Percentiles rank a stretch among this genome's conserved stretches.
Conservation (phyloP, 1,139 yeast genomes). For the Suhomyces guaymorum region DNA sequence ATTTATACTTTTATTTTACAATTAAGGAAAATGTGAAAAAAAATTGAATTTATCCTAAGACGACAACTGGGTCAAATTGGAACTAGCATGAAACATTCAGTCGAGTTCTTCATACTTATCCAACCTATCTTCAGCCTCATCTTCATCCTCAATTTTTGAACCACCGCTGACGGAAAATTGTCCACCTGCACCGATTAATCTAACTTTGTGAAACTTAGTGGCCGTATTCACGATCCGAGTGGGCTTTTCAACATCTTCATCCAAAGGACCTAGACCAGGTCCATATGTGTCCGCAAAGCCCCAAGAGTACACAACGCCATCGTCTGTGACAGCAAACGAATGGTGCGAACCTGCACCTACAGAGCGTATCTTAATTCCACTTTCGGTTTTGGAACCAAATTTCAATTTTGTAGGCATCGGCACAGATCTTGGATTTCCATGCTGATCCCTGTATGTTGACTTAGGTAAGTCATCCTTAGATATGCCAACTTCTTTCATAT, state of each 20-base stretch:
- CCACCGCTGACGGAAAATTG: constrained; percentile 93
- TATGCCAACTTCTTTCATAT: constrained; percentile 90
- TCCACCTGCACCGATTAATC: constrained; percentile 85
- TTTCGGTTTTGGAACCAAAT: constrained; percentile 28
- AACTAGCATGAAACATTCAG: not conserved
- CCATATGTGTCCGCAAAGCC: constrained; percentile 98
- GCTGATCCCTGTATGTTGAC: constrained; percentile 72
- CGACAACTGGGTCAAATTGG: no score
- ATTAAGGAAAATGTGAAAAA: no score
- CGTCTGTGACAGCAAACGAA: constrained; percentile 78
- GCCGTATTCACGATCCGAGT: constrained; percentile 92
- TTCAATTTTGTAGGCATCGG: constrained; percentile 75
- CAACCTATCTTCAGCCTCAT: constrained; percentile 56
- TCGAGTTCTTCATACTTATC: constrained; percentile 51
- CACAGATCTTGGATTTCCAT: constrained; percentile 82
- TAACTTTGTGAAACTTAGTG: constrained; percentile 72
- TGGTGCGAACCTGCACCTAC: constrained; percentile 91
- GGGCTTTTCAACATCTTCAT: constrained; percentile 84
- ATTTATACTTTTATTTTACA: no score
- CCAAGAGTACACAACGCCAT: constrained; percentile 92
- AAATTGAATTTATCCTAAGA: no score
- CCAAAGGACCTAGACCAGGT: constrained; percentile 89
- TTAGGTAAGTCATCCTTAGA: constrained; percentile 60
- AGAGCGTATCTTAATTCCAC: constrained; percentile 49
- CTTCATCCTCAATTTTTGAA: constrained; percentile 60